Conservation (phyloP, 345 rosid genomes). For the Capsella bursapastoris region DNA sequence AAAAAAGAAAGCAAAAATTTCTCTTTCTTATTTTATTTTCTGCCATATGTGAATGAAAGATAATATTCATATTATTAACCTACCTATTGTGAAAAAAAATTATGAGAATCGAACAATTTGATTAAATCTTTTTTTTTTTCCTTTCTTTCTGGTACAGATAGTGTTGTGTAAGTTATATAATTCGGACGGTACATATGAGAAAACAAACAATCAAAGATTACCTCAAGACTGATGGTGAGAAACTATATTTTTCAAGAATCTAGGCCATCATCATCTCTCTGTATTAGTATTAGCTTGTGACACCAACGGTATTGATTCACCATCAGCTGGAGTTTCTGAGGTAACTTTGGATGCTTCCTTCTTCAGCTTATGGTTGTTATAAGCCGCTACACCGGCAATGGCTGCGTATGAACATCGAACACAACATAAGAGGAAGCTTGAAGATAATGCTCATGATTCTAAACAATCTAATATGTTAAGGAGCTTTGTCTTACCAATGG, state of each 20-base stretch:
- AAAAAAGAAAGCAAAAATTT: neutral
- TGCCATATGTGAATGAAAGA: neutral
- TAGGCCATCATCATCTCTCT: constrained; percentile 38
- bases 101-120: constrained; percentile 7
- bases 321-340: constrained; percentile 44
- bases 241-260: neutral
- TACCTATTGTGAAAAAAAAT: neutral
- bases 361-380: constrained; percentile 85
- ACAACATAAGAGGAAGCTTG: neutral
- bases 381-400: constrained; percentile 95
- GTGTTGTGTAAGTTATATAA: constrained; percentile 31
- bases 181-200: constrained; percentile 31
- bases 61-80: neutral
- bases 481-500: constrained; percentile 63
- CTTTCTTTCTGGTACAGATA: constrained; percentile 22
- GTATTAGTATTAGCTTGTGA: constrained; percentile 40
- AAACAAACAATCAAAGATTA: constrained; percentile 39
- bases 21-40: neutral
- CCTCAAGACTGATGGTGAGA: constrained; percentile 41
- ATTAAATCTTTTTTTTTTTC: constrained; percentile 3
- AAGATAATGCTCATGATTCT: neutral
- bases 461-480: neutral
- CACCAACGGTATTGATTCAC: constrained; percentile 54
- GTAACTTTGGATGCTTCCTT: constrained; percentile 70
- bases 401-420: constrained; percentile 51